Evolutionary conservation across 75 land plant genomes (phyloP).

Genomic region (Selaginella tamariscina): DNA sequence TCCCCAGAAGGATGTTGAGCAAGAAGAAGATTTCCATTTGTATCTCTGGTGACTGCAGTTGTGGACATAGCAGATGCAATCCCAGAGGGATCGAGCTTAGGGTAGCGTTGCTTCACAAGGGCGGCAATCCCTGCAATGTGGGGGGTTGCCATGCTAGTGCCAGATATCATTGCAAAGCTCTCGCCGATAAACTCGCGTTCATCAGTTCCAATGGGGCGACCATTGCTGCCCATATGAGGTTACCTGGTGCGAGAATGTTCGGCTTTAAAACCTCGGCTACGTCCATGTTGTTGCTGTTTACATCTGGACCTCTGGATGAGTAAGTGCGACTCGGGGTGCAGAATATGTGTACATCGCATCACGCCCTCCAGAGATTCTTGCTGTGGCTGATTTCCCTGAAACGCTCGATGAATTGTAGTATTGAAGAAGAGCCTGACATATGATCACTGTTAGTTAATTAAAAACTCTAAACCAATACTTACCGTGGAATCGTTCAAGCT

Average conservation of each 20-base stretch:
- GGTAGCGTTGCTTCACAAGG: neutral
- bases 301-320: constrained; percentile 12
- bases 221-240: constrained; percentile 8
- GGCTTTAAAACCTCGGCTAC: constrained; percentile 2
- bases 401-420: constrained; percentile 1
- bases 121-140: constrained; percentile 3
- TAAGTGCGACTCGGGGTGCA: constrained; percentile 2
- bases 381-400: neutral
- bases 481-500: constrained; percentile 70
- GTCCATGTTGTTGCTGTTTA: constrained; percentile 7
- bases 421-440: neutral
- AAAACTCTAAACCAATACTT: neutral
- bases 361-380: neutral
- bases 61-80: constrained; percentile 5
- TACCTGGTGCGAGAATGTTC: constrained; percentile 3
- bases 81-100: neutral
- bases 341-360: neutral
- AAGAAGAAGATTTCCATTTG: neutral
- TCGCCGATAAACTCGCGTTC: neutral
- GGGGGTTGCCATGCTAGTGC: constrained; percentile 8
- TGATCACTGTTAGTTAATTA: neutral
- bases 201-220: neutral
- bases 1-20: constrained; percentile 9
- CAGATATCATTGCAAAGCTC: constrained; percentile 3
- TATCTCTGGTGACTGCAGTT: neutral